Conservation (phyloP, 345 rosid species). For the Cardiospermum halicacabum region DNA sequence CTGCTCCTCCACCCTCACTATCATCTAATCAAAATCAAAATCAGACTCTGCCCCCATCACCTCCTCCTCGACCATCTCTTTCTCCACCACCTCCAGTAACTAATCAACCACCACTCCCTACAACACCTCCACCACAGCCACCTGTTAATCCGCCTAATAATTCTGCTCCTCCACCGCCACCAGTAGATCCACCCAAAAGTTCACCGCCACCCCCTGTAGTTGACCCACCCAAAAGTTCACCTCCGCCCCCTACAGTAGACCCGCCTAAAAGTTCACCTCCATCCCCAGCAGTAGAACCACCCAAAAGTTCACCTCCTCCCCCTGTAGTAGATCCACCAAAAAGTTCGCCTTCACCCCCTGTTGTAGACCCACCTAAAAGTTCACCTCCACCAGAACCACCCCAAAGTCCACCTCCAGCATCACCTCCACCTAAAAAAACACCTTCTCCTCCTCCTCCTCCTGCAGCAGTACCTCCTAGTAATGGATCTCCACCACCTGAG, state of each 20-base stretch:
- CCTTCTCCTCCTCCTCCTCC: constrained; percentile 26
- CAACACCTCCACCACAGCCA: constrained; percentile 22
- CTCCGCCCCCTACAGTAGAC: constrained; percentile 23
- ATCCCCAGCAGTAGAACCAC: constrained; percentile 25
- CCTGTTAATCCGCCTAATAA: constrained; percentile 20
- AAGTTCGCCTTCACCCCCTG: constrained; percentile 37
- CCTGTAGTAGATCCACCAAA: constrained; percentile 20
- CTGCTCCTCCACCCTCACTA: constrained; percentile 16
- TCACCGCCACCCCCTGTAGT: constrained; percentile 28
- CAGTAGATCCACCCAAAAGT: constrained; percentile 22
- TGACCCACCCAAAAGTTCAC: constrained; percentile 20
- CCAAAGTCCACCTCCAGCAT: constrained; percentile 30
- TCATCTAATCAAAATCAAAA: too few species aligned
- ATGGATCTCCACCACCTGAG: constrained; percentile 32
- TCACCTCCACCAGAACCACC: constrained; percentile 23
- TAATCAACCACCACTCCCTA: constrained; percentile 20
- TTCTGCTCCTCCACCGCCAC: constrained; percentile 25
- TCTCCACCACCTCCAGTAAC: constrained; percentile 30
- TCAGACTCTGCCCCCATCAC: constrained; percentile 22
- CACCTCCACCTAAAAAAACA: constrained; percentile 22
- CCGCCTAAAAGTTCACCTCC: constrained; percentile 16
- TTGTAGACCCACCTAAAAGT: too few species aligned
- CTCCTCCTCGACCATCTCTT: constrained; percentile 18
- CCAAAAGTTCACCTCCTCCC: constrained; percentile 27
- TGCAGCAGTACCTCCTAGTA: constrained; percentile 16